Conservation (phyloP, 2,329 filamentous ascomycete species). For the Nigrospora oryzae region DNA sequence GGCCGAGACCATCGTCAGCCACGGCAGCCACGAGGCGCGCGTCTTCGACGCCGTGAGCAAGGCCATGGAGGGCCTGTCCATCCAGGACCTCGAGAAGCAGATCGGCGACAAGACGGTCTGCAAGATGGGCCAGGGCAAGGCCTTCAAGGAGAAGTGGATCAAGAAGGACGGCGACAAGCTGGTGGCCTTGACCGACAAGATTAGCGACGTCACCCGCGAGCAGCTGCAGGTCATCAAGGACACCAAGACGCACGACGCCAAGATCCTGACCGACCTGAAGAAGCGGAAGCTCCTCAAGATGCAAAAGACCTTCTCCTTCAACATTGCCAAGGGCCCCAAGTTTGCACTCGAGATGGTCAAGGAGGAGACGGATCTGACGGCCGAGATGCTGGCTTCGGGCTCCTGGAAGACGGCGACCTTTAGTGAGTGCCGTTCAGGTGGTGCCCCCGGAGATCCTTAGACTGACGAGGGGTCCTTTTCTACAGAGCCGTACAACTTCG, state of each 20-base stretch:
- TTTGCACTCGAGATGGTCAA: conserved; percentile 83
- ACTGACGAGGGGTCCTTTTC: too few relatives aligned
- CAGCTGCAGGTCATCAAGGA: conserved; percentile 67
- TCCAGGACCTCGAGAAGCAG: conserved; percentile 60
- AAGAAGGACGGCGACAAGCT: conserved; percentile 49
- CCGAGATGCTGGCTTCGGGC: conserved; percentile 81
- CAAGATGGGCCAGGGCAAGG: conserved; percentile 88
- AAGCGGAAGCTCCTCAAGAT: conserved; percentile 85
- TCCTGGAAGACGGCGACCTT: conserved; percentile 89
- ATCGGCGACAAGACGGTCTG: conserved; percentile 67
- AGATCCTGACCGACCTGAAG: conserved; percentile 72
- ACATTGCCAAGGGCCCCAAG: conserved; percentile 74
- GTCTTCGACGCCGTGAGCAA: conserved; percentile 68
- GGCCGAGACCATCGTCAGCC: conserved; percentile 60
- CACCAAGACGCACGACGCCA: conserved; percentile 61
- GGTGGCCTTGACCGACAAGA: conserved; percentile 32
- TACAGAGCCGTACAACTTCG: conserved; percentile 47
- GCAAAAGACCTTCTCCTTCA: conserved; percentile 80
- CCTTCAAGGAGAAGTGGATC: conserved; percentile 76
- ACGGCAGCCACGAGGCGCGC: conserved; percentile 75
- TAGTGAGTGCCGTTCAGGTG: conserved; percentile 27
- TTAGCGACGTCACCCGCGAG: conserved; percentile 71
- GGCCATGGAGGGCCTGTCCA: conserved; percentile 71
- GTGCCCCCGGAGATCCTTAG: too few relatives aligned
- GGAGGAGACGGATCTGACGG: conserved; percentile 91